Evolutionary conservation across 73 alveolate species (phyloP), one percentile per base, ranked within the genome.

Genomic region (Tetrahymena borealis): DNA sequence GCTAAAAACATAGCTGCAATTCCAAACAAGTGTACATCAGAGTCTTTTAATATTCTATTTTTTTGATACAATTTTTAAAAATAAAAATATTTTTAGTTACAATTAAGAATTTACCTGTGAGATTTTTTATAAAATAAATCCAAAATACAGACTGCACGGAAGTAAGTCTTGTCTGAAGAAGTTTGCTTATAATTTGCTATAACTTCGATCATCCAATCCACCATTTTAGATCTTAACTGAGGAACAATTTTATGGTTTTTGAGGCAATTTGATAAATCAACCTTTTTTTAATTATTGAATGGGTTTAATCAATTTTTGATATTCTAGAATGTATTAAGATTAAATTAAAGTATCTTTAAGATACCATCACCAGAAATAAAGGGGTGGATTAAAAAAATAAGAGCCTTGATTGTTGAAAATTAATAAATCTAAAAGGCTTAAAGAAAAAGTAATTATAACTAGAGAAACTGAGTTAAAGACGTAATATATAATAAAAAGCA

Each of bases 171-270:
- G 85, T 94, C 94, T 60, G 98, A 91, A 7, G 95, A 78, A 7
- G 92, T 78, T 37, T 39, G 33, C 12, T 92, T 91, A 90, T 95
- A 98, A 0, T 98, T 92, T 92, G 96, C 94, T 39, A 96, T 91
- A 32, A 98, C 98, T 96, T 97, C 99, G n/a, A 97, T 93, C 98
- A 97, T 97, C 99, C 99, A 98, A 95, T 98, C 98, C n/a, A 97
- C 96, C 99, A 98, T 97, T 93, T 95, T 97, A 6, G 98, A 96
- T 96, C 99, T 93, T 39, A 91, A 91, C 1, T 78, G 78, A 28
- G 95, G 85, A 32, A 94, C 79, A 0, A 98, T 95, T 31, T 92
- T 90, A 91, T 98, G 98, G 33, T 94, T 39, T 11, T n/a, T 33
- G 5, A 92, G 41, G 38, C 90, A 36, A 78, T 78, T 78, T 35